These are phyloP conservation scores for Theobroma cacao DNA, from an alignment of 345 rosid genomes.

Conservation along the genomic window DNA sequence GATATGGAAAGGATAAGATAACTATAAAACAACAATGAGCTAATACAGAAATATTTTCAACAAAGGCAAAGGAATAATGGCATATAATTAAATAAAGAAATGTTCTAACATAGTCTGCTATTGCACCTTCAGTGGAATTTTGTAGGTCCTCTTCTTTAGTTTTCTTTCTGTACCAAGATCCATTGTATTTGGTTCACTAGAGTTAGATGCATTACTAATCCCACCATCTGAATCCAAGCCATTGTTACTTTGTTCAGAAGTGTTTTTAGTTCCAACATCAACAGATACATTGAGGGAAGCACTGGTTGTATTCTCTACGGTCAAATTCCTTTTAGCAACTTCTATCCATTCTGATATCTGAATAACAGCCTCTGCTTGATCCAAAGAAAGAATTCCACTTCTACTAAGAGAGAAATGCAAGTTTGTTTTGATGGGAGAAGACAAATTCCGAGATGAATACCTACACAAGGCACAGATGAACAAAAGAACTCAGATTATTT, in stretches of 20 bases:
- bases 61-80: slow-evolving; percentile 2
- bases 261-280: slow-evolving; percentile 45
- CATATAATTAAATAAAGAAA: neutral
- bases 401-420: slow-evolving; percentile 92
- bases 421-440: slow-evolving; percentile 90
- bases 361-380: slow-evolving; percentile 90
- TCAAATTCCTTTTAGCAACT: slow-evolving; percentile 75
- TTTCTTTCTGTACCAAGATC: slow-evolving; percentile 70
- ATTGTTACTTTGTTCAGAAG: slow-evolving; percentile 51
- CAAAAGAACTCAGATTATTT: slow-evolving; percentile 1
- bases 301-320: slow-evolving; percentile 58
- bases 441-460: slow-evolving; percentile 85
- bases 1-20: neutral
- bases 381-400: slow-evolving; percentile 85
- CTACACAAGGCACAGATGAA: slow-evolving; percentile 33
- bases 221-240: slow-evolving; percentile 47
- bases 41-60: neutral
- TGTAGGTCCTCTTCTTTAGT: slow-evolving; percentile 78
- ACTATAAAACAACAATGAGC: neutral
- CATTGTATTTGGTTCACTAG: slow-evolving; percentile 34
- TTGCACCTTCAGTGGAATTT: slow-evolving; percentile 80
- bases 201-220: slow-evolving; percentile 30
- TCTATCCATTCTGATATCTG: slow-evolving; percentile 98
- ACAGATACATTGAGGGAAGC: slow-evolving; percentile 49
- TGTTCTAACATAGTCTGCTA: neutral